Evolutionary conservation across 139 green algal species (phyloP).

Genomic region (Spirogloea muscicola): DNA sequence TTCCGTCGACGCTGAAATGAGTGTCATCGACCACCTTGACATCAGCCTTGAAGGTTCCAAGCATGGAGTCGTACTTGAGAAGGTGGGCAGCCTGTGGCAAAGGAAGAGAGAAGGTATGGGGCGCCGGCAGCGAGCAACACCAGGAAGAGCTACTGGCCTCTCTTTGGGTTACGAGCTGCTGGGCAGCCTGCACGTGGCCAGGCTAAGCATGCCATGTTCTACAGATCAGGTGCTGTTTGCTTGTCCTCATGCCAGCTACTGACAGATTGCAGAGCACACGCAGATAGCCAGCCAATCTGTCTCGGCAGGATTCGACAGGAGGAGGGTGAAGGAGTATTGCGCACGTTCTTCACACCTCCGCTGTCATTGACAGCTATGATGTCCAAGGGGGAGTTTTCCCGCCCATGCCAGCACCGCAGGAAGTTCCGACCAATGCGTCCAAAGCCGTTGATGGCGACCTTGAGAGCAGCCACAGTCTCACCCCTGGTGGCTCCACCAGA

Average conservation of each 20-base stretch:
- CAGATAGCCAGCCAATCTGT: too few species aligned
- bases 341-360: conserved; percentile 81
- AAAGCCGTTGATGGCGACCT: conserved; percentile 53
- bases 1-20: conserved; percentile 88
- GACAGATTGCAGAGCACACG: too few species aligned
- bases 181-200: too few species aligned
- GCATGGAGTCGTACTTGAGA: conserved; percentile 99
- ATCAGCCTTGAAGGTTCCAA: conserved; percentile 91
- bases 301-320: too few species aligned
- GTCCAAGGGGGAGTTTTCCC: conserved; percentile 59
- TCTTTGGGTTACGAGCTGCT: too few species aligned
- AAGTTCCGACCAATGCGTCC: conserved; percentile 70
- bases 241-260: too few species aligned
- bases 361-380: conserved; percentile 95
- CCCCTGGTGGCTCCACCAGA: conserved; percentile 6
- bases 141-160: too few species aligned
- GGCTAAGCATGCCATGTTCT: too few species aligned
- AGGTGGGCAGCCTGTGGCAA: conserved; percentile 93
- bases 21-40: conserved; percentile 89
- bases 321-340: too few species aligned
- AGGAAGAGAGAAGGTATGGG: too few species aligned
- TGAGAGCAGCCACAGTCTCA: conserved; percentile 28
- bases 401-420: conserved; percentile 51
- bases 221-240: too few species aligned
- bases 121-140: too few species aligned